Evolutionary conservation across 345 rosid species (phyloP), one percentile per base, ranked within the genome.

Genomic region (Populus simonii): DNA sequence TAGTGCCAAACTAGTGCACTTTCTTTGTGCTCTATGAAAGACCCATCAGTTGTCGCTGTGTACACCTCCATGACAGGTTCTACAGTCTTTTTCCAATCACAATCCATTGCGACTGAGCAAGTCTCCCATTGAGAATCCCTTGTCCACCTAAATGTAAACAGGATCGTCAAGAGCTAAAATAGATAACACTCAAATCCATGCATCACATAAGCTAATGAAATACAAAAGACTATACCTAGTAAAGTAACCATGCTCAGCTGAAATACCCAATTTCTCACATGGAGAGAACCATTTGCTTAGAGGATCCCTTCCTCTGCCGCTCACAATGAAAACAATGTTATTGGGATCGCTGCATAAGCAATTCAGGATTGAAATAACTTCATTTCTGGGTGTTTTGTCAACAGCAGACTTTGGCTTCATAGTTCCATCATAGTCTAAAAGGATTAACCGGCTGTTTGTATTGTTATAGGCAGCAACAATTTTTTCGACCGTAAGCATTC

Each of bases 361-460:
- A 76, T 89, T 89, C 85, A 93, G 80, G 51, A 93, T 80, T 0
- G 86, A 77, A 71, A 93, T 83, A 71, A 93, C 92, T 61, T 84
- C 78, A 13, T 57, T 9, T 69, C 89, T 88, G 8, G 98, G 98
- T 25, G 78, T 83, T 73, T 88, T 90, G 76, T 89, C 89, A 38
- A 89, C 85, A 39, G 86, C 82, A 49, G 73, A 74, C 41, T 87
- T 86, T 11, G 90, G 88, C 89, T 86, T 83, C 88, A 92, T 85
- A 1, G 98, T 93, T 15, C 98, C 98, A 81, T 93, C 98, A 75
- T 93, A 93, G 75, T 93, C 98, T 88, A 93, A 80, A 27, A 93
- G 83, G 70, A 93, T 92, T 83, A 92, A 82, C 70, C 98, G 83
- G 75, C 84, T 87, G 76, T 76, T 85, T 5, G 92, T 82, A 17